Evolutionary conservation across 331 rosid species (phyloP).

Genomic region (Ulmus americana): DNA sequence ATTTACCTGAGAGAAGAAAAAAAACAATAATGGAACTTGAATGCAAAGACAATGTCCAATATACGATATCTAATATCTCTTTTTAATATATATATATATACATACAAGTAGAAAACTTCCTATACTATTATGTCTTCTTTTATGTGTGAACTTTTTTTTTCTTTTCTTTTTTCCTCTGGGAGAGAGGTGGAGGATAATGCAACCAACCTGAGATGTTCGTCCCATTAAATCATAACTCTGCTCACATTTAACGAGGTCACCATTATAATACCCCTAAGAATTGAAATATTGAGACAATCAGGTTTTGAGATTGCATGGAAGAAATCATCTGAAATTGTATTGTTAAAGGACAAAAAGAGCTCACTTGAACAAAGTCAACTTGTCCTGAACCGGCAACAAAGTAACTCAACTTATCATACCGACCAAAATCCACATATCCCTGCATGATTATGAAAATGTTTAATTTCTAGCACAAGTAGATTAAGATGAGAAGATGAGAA

Average conservation of each 20-base stretch:
- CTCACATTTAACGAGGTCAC: slow-evolving; percentile 75
- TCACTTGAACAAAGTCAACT: slow-evolving; percentile 73
- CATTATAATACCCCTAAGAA: slow-evolving; percentile 64
- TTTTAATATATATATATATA: background rate
- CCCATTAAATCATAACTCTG: slow-evolving; percentile 75
- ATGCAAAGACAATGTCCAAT: background rate
- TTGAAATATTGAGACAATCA: slow-evolving; percentile 16
- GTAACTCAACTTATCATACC: slow-evolving; percentile 57
- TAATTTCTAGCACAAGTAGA: background rate
- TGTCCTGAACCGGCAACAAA: slow-evolving; percentile 69
- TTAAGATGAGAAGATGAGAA: slow-evolving; percentile 18
- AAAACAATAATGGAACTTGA: slow-evolving; percentile 23
- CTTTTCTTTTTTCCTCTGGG: too few species aligned
- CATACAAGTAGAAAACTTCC: too few species aligned
- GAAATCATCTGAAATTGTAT: background rate
- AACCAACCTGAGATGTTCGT: slow-evolving; percentile 87
- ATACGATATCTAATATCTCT: background rate
- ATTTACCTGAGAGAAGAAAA: slow-evolving; percentile 64
- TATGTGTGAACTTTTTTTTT: too few species aligned
- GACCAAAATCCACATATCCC: slow-evolving; percentile 91
- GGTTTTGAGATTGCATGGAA: slow-evolving; percentile 1
- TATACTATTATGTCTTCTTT: too few species aligned
- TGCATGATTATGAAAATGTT: slow-evolving; percentile 23
- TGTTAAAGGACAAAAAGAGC: slow-evolving; percentile 20
- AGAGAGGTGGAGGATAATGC: background rate